Percentiles rank a stretch among this genome's conserved stretches.
These are phyloP conservation scores for Candida nemodendra DNA, from an alignment of 805 yeast species.

Conservation along the genomic window DNA sequence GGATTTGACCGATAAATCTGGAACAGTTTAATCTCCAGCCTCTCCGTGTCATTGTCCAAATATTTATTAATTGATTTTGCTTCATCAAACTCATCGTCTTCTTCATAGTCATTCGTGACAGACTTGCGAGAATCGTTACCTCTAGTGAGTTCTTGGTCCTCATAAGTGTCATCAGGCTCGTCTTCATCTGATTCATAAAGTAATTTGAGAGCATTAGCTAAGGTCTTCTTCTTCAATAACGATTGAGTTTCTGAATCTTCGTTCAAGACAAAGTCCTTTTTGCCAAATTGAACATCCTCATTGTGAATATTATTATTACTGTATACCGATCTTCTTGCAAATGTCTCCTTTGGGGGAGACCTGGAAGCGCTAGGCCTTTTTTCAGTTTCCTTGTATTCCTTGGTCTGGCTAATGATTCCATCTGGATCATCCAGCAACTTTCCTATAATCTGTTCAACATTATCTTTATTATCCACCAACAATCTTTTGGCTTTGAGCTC, in stretches of 20 bases:
- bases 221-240: conserved; percentile 56
- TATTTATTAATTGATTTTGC: conserved; percentile 12
- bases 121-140: conserved; percentile 11
- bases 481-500: conserved; percentile 46
- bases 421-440: conserved; percentile 63
- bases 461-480: conserved; percentile 44
- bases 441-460: conserved; percentile 59
- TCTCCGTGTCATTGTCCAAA: conserved; percentile 35
- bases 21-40: conserved; percentile 57
- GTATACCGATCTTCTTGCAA: conserved; percentile 24
- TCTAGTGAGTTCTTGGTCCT: conserved; percentile 48
- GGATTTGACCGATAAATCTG: conserved; percentile 51
- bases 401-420: conserved; percentile 32
- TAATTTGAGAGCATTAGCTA: conserved; percentile 55
- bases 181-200: conserved; percentile 78
- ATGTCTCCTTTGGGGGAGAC: background rate
- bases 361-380: background rate
- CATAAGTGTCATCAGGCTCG: conserved; percentile 79
- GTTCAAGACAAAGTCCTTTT: conserved; percentile 25
- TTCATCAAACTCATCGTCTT: conserved; percentile 20
- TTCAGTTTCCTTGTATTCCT: conserved; percentile 25
- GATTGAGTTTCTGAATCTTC: conserved; percentile 24
- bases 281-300: conserved; percentile 35
- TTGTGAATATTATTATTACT: conserved; percentile 32
- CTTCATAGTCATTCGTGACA: conserved; percentile 34